Evolutionary conservation across 441 rosid species (phyloP).

Genomic region (Croton laevigatus): DNA sequence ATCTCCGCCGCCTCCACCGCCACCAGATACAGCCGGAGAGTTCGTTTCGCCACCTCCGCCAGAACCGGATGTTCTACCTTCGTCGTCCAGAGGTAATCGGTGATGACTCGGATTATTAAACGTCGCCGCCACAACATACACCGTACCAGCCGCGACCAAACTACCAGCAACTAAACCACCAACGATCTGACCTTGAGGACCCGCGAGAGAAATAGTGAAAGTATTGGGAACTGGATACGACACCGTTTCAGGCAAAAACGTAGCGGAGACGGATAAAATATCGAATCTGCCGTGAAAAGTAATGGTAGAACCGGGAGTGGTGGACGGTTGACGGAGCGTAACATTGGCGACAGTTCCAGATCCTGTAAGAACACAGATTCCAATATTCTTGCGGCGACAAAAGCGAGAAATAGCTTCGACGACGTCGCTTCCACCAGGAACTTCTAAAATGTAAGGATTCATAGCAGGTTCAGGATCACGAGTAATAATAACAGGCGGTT

Average conservation of each 20-base stretch:
- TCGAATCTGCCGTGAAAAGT: constrained; percentile 90
- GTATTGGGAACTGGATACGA: constrained; percentile 44
- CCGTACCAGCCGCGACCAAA: constrained; percentile 58
- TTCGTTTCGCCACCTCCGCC: constrained; percentile 48
- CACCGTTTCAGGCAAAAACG: constrained; percentile 52
- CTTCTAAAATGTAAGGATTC: constrained; percentile 82
- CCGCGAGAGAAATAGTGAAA: constrained; percentile 71
- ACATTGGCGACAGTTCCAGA: constrained; percentile 77
- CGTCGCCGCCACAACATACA: constrained; percentile 67
- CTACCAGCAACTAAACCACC: constrained; percentile 82
- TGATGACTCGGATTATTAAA: constrained; percentile 62
- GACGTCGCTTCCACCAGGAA: constrained; percentile 68
- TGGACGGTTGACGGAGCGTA: constrained; percentile 71
- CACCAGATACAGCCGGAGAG: constrained; percentile 59
- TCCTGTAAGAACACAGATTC: constrained; percentile 66
- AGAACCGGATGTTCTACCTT: constrained; percentile 35
- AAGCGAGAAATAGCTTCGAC: constrained; percentile 61
- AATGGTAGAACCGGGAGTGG: constrained; percentile 60
- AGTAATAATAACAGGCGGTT: constrained; percentile 52
- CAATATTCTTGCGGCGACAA: constrained; percentile 55
- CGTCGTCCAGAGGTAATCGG: constrained; percentile 50
- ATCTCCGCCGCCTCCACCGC: constrained; percentile 42
- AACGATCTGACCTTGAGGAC: constrained; percentile 82
- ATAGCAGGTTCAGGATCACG: constrained; percentile 56
- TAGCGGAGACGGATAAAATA: constrained; percentile 74